Evolutionary conservation across 2,329 filamentous ascomycete genomes (phyloP).

Genomic region (Aureobasidium vineae): DNA sequence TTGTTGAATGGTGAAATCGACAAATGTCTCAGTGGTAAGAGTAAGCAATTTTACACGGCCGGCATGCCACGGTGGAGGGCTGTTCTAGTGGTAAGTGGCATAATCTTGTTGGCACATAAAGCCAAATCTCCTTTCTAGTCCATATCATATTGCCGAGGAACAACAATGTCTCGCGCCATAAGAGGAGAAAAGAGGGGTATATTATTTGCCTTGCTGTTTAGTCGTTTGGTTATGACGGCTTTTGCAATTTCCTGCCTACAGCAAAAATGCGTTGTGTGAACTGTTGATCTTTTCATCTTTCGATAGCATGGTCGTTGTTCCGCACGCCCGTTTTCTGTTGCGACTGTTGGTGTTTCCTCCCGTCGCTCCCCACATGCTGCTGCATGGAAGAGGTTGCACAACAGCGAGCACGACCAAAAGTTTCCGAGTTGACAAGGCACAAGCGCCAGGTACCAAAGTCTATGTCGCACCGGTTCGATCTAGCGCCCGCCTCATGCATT

Average conservation of each 20-base stretch:
- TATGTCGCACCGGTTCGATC: slow-evolving; percentile 15
- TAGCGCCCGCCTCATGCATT: slow-evolving; percentile 11
- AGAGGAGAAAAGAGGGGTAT: not conserved
- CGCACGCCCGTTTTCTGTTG: slow-evolving; percentile 11
- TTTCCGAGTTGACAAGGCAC: slow-evolving; percentile 17
- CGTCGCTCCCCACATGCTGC: not conserved
- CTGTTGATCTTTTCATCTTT: slow-evolving; percentile 21
- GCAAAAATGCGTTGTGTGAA: not conserved
- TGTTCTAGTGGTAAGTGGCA: slow-evolving; percentile 5
- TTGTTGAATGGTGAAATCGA: slow-evolving; percentile 12
- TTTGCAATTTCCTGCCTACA: not conserved
- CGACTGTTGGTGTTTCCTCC: not conserved
- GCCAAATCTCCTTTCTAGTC: not conserved
- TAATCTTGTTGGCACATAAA: slow-evolving; percentile 9
- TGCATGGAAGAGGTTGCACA: slow-evolving; percentile 12
- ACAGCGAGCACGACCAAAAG: not conserved
- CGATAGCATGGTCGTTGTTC: slow-evolving; percentile 12
- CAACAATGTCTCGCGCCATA: not conserved
- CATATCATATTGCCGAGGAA: not conserved
- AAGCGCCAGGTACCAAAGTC: slow-evolving; percentile 26
- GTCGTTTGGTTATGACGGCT: slow-evolving; percentile 1
- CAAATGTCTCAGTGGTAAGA: slow-evolving; percentile 8
- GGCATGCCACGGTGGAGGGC: not conserved
- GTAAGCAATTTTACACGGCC: not conserved
- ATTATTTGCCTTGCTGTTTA: not conserved